phyloP scores from a whole-genome alignment of 371 early-diverging fungal species.

The Mucor saturninus region DNA sequence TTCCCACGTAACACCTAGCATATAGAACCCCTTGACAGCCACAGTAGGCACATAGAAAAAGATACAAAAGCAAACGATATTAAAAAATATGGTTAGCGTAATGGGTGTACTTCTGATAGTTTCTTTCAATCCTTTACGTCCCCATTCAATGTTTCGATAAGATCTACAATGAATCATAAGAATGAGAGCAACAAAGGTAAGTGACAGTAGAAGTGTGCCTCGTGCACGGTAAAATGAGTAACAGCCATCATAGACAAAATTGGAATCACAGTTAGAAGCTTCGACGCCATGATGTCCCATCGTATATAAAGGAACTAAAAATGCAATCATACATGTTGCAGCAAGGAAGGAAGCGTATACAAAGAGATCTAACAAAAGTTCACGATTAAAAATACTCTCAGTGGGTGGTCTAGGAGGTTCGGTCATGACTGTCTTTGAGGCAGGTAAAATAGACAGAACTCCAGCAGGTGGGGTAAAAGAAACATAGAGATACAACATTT shows the following conservation, averaged over 20 bases:
- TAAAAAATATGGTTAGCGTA: slow-evolving; percentile 51
- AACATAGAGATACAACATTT: slow-evolving; percentile 36
- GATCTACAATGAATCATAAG: slow-evolving; percentile 72
- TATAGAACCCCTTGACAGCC: slow-evolving; percentile 69
- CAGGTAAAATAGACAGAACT: slow-evolving; percentile 78
- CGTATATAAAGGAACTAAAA: slow-evolving; percentile 64
- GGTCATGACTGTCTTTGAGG: slow-evolving; percentile 78
- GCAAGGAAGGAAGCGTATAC: slow-evolving; percentile 55
- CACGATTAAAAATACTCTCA: slow-evolving; percentile 63
- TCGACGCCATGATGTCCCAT: slow-evolving; percentile 53
- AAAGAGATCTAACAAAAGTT: slow-evolving; percentile 38
- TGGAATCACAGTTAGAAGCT: slow-evolving; percentile 63
- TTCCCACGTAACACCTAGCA: slow-evolving; percentile 69
- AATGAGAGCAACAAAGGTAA: slow-evolving; percentile 61
- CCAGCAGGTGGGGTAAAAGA: slow-evolving; percentile 78
- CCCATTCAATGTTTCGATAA: slow-evolving; percentile 64
- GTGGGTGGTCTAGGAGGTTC: slow-evolving; percentile 77
- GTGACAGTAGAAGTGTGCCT: slow-evolving; percentile 59
- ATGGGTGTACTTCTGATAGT: slow-evolving; percentile 57
- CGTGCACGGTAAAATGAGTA: slow-evolving; percentile 71
- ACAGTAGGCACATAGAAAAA: slow-evolving; percentile 70
- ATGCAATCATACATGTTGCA: slow-evolving; percentile 54
- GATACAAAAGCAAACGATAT: slow-evolving; percentile 54
- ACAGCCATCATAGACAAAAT: slow-evolving; percentile 56
- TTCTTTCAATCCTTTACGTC: slow-evolving; percentile 36